Evolutionary conservation across 306 rosid genomes (phyloP).

Genomic region (Erythrophleum fordii): DNA sequence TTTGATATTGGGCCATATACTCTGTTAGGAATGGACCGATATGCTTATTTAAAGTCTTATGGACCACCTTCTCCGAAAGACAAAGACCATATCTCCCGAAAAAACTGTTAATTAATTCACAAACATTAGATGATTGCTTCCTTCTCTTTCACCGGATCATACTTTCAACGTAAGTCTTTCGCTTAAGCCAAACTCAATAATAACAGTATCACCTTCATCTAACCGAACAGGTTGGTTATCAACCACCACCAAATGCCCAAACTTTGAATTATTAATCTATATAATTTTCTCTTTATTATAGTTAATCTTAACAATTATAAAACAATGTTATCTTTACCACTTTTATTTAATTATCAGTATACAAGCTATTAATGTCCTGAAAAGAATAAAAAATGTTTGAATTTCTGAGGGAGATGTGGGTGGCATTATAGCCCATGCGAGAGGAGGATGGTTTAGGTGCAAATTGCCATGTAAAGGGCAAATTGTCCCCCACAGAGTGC

Average conservation of each 20-base stretch:
- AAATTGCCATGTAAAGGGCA: not conserved
- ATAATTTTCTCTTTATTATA: not conserved
- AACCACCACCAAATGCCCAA: constrained; percentile 44
- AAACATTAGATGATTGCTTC: constrained; percentile 23
- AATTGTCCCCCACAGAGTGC: constrained; percentile 53
- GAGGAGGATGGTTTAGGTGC: not conserved
- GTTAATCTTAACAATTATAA: not conserved
- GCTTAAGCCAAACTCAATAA: constrained; percentile 53
- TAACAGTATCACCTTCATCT: constrained; percentile 37
- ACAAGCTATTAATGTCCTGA: not conserved
- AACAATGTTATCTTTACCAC: not conserved
- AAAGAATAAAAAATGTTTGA: not conserved
- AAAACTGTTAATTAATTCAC: not conserved
- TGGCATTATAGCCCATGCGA: not conserved
- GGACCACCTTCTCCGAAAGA: not conserved
- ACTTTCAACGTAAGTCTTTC: constrained; percentile 19
- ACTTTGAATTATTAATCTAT: not conserved
- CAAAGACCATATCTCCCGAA: not conserved
- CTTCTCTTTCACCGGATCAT: constrained; percentile 3
- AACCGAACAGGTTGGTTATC: constrained; percentile 46
- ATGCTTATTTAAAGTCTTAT: not conserved
- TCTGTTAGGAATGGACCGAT: constrained; percentile 14
- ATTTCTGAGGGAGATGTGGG: not conserved
- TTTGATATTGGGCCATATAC: constrained; percentile 11
- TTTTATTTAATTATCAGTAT: not conserved